Percentiles rank a stretch among this genome's conserved stretches.
Evolutionary conservation across 495 filamentous ascomycete genomes (phyloP).

Genomic region (Endocarpon pusillum): DNA sequence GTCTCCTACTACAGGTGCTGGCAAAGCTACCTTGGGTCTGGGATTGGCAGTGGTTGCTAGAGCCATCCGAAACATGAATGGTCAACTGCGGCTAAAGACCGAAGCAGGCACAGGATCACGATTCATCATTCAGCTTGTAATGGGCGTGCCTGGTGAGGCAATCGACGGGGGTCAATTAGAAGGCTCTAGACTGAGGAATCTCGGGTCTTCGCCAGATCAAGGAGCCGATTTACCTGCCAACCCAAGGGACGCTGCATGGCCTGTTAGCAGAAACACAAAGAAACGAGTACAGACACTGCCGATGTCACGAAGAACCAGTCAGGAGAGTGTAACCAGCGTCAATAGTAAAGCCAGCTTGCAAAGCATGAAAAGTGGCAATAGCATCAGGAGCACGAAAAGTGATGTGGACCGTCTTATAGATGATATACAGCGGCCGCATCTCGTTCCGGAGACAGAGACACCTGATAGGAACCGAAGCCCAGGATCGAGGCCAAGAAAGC

Average conservation of each 20-base stretch:
- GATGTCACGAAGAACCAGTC: slow-evolving; percentile 17
- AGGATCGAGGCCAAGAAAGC: not conserved
- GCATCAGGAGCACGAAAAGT: slow-evolving; percentile 39
- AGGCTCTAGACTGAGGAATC: slow-evolving; percentile 1
- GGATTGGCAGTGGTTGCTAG: slow-evolving; percentile 77
- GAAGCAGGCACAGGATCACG: slow-evolving; percentile 73
- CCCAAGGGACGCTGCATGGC: slow-evolving; percentile 12
- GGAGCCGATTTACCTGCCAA: not conserved
- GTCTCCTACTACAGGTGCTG: slow-evolving; percentile 6
- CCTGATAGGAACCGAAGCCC: slow-evolving; percentile 2
- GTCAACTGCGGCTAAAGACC: slow-evolving; percentile 74
- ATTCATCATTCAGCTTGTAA: slow-evolving; percentile 58
- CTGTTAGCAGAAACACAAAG: slow-evolving; percentile 18
- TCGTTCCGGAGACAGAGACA: slow-evolving; percentile 30
- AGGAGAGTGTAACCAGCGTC: slow-evolving; percentile 16
- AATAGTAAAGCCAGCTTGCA: slow-evolving; percentile 32
- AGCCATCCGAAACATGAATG: slow-evolving; percentile 77
- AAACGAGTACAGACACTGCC: slow-evolving; percentile 6
- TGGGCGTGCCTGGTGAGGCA: slow-evolving; percentile 39
- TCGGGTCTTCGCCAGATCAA: slow-evolving; percentile 5
- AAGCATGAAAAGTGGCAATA: slow-evolving; percentile 33
- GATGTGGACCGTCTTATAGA: slow-evolving; percentile 62
- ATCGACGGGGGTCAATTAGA: slow-evolving; percentile 2
- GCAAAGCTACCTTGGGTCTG: slow-evolving; percentile 44
- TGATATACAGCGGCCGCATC: slow-evolving; percentile 47